Evolutionary conservation across 108 stramenopile genomes (phyloP).

Genomic region (Nannochloropsis salina): DNA sequence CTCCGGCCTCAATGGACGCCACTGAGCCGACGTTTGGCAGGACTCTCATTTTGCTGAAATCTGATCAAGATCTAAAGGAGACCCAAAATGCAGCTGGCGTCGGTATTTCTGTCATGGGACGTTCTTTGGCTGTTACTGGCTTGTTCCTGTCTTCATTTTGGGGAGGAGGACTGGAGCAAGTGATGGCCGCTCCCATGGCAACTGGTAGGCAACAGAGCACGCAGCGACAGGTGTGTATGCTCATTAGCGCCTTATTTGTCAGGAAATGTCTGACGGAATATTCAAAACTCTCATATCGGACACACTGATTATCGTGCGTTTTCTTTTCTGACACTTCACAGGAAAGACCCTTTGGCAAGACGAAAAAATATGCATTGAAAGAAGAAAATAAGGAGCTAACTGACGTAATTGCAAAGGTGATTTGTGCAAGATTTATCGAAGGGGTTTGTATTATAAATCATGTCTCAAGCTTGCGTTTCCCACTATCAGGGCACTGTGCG

Average conservation of each 20-base stretch:
- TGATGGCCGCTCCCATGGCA: background rate
- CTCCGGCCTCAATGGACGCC: no score
- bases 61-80: no score
- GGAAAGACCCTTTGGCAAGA: background rate
- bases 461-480: no score
- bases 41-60: no score
- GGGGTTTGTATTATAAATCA: no score
- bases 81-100: background rate
- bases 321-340: no score
- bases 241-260: no score
- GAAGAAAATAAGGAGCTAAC: conserved; percentile 16
- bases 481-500: background rate
- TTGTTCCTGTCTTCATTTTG: background rate
- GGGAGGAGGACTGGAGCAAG: background rate
- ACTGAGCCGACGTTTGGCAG: no score
- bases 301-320: no score
- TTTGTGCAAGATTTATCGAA: no score
- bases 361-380: background rate
- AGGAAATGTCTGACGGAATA: no score
- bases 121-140: background rate
- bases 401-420: background rate
- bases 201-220: background rate
- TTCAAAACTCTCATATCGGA: no score
- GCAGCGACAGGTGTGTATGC: background rate
- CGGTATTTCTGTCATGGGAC: background rate